A percentile compares a stretch with the other conserved stretches of the same genome.
Evolutionary conservation across 1,139 yeast species (phyloP).

Genomic region (Debaryomyces subglobosus): DNA sequence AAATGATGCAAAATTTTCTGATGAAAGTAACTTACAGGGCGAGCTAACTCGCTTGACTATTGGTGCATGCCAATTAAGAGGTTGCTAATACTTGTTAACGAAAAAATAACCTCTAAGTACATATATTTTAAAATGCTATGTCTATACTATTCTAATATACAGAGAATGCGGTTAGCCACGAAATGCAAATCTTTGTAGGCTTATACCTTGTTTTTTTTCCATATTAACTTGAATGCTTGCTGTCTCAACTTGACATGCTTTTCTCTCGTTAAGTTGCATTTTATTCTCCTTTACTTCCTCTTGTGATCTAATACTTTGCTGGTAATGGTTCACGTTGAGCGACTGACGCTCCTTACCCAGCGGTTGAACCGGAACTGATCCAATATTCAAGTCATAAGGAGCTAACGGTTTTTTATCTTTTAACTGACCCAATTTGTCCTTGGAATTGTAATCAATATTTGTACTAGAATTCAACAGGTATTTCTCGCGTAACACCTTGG

Average conservation of each 20-base stretch:
- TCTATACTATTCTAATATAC: slow-evolving; percentile 10
- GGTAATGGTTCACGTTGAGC: not conserved
- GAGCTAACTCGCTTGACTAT: slow-evolving; percentile 40
- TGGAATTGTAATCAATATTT: not conserved
- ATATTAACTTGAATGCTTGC: not conserved
- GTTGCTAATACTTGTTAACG: slow-evolving; percentile 21
- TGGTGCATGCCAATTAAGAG: slow-evolving; percentile 43
- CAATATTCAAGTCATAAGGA: not conserved
- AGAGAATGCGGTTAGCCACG: slow-evolving; percentile 15
- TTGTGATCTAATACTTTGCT: not conserved
- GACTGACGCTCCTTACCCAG: not conserved
- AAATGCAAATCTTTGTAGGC: slow-evolving; percentile 23
- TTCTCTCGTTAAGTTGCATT: not conserved
- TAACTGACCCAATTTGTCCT: not conserved
- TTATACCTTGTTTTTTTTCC: not conserved
- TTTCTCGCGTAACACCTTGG: slow-evolving; percentile 28
- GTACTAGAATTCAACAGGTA: slow-evolving; percentile 25
- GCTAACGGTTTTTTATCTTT: not conserved
- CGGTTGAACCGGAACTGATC: too few species aligned
- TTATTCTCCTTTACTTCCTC: not conserved
- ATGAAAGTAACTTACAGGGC: slow-evolving; percentile 22
- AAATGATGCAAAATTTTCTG: slow-evolving; percentile 30
- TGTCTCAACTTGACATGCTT: not conserved
- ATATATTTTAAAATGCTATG: not conserved
- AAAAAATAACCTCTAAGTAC: not conserved